Conservation (phyloP, 306 rosid species). For the Phaseolus lunatus region DNA sequence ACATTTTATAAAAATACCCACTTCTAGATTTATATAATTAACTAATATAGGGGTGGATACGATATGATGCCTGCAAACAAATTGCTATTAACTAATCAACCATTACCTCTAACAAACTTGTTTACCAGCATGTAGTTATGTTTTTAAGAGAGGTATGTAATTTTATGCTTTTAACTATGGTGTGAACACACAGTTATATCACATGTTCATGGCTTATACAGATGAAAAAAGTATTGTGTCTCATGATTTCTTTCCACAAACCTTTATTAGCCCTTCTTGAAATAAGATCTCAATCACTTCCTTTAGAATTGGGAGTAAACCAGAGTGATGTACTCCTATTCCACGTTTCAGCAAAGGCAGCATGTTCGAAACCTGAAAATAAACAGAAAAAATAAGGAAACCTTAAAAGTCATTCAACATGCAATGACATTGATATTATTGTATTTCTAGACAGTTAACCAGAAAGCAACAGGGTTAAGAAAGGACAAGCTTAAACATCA, state of each 20-base stretch:
- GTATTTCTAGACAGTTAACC: conserved; percentile 6
- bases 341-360: conserved; percentile 96
- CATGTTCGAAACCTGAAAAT: conserved; percentile 81
- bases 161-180: conserved; percentile 2
- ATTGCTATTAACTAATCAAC: background rate
- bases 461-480: background rate
- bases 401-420: conserved; percentile 10
- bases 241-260: conserved; percentile 49
- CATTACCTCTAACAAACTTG: background rate
- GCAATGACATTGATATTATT: conserved; percentile 3
- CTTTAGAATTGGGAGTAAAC: conserved; percentile 95
- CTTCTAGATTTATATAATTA: background rate
- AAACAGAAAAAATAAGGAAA: background rate
- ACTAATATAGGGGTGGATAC: background rate
- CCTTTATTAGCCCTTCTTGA: conserved; percentile 98
- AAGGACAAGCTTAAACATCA: conserved; percentile 6
- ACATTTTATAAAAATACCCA: background rate
- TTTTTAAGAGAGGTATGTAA: background rate
- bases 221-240: conserved; percentile 13
- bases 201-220: conserved; percentile 4
- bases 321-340: conserved; percentile 98
- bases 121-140: background rate
- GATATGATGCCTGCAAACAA: background rate
- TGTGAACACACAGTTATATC: conserved; percentile 4
- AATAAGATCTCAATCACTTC: conserved; percentile 95